Conservation (phyloP, 257 asterid species). For the Eustoma russellianum region DNA sequence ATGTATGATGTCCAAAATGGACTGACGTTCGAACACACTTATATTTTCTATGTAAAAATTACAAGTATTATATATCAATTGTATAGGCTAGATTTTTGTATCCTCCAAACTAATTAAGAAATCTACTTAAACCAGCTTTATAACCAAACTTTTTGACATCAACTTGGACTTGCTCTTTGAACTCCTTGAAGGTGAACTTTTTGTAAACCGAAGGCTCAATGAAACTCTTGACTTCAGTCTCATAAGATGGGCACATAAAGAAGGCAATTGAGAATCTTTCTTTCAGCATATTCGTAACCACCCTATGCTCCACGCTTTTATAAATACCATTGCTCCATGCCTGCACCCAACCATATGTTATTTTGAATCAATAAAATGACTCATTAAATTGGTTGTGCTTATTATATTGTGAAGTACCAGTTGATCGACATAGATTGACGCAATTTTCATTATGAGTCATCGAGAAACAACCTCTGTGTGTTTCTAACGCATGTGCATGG, state of each 20-base stretch:
- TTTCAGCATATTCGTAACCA: constrained; percentile 39
- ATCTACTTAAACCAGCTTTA: constrained; percentile 71
- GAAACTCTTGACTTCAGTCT: constrained; percentile 43
- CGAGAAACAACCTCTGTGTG: too few relatives aligned
- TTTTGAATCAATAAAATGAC: too few relatives aligned
- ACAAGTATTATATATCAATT: too few relatives aligned
- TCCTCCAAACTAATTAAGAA: constrained; percentile 15
- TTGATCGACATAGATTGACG: too few relatives aligned
- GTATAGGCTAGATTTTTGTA: too few relatives aligned
- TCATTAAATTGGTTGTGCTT: too few relatives aligned
- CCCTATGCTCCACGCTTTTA: constrained; percentile 78
- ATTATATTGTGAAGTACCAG: too few relatives aligned
- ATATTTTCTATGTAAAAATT: too few relatives aligned
- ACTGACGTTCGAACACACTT: too few relatives aligned
- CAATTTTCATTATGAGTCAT: too few relatives aligned
- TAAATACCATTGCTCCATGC: constrained; percentile 94
- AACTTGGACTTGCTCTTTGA: constrained; percentile 58
- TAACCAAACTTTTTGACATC: constrained; percentile 69
- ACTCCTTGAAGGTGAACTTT: constrained; percentile 71
- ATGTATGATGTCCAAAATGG: too few relatives aligned
- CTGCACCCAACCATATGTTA: constrained; percentile 30
- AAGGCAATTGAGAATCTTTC: constrained; percentile 82
- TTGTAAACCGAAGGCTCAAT: constrained; percentile 45
- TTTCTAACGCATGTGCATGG: too few relatives aligned
- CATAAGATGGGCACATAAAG: constrained; percentile 77